Percentiles rank a stretch among this genome's conserved stretches.
Conservation (phyloP, 106 monocot genomes). For the Xerophyta viscosa region DNA sequence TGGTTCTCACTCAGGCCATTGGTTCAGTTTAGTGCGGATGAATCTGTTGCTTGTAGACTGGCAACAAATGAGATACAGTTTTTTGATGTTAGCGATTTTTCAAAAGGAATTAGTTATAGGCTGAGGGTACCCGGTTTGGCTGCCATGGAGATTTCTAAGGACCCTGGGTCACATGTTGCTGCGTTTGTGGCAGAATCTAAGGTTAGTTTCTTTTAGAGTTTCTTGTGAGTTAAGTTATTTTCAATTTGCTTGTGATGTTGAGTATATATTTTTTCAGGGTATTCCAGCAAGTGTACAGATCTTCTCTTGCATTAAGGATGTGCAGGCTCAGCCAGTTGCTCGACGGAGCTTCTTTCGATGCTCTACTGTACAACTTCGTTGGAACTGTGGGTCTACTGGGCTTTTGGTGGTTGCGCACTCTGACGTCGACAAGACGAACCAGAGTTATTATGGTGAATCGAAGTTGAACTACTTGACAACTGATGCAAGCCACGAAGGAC, state of each 20-base stretch:
- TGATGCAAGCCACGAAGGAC: conserved; percentile 82
- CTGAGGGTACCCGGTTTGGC: conserved; percentile 66
- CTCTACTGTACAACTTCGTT: conserved; percentile 71
- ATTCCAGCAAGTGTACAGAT: conserved; percentile 94
- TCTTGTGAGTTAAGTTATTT: neutral
- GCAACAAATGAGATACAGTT: conserved; percentile 93
- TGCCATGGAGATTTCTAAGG: conserved; percentile 63
- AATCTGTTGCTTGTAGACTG: conserved; percentile 77
- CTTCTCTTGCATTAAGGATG: conserved; percentile 67
- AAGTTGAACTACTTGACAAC: conserved; percentile 90
- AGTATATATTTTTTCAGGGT: conserved; percentile 36
- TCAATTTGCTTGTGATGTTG: conserved; percentile 3
- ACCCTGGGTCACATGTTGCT: conserved; percentile 68
- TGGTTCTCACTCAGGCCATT: conserved; percentile 51
- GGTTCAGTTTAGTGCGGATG: conserved; percentile 79
- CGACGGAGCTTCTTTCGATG: conserved; percentile 88
- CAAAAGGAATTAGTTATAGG: conserved; percentile 54
- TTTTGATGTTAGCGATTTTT: conserved; percentile 69
- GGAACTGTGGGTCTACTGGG: conserved; percentile 75
- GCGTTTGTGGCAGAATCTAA: conserved; percentile 86
- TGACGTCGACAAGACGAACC: conserved; percentile 95
- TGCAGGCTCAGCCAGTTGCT: conserved; percentile 59
- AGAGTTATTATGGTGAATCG: conserved; percentile 99
- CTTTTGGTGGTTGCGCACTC: conserved; percentile 70
- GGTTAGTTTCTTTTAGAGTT: conserved; percentile 28